Percentiles rank a stretch among this genome's conserved stretches.
phyloP scores from a whole-genome alignment of 768 basidiomycete genomes.

The Lactifluus hygrophoroides region DNA sequence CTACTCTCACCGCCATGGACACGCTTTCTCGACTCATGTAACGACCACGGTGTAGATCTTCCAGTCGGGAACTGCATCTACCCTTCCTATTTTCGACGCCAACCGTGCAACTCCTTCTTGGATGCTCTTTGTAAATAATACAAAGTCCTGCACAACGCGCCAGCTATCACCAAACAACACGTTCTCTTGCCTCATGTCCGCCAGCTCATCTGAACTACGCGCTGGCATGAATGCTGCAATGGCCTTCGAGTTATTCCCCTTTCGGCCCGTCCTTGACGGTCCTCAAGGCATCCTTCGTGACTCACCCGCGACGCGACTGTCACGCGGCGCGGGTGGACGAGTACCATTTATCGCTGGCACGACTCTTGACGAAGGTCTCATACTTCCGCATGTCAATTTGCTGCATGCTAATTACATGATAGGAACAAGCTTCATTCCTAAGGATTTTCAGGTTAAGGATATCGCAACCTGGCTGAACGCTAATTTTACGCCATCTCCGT shows the following conservation, averaged over 20 bases:
- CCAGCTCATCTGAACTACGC: constrained; percentile 17
- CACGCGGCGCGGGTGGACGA: constrained; percentile 28
- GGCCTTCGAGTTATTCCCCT: constrained; percentile 27
- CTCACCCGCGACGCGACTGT: constrained; percentile 29
- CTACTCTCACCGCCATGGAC: not conserved
- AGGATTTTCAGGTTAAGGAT: constrained; percentile 9
- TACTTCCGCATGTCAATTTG: not conserved
- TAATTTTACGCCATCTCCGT: constrained; percentile 15
- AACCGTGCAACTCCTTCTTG: constrained; percentile 30
- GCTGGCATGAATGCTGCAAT: constrained; percentile 21
- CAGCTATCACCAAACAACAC: constrained; percentile 24
- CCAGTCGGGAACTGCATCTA: constrained; percentile 33
- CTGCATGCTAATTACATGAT: not conserved
- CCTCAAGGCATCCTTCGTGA: constrained; percentile 34
- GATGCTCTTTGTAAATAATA: constrained; percentile 32
- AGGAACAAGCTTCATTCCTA: constrained; percentile 33
- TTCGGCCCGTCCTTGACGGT: constrained; percentile 36
- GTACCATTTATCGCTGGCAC: constrained; percentile 41
- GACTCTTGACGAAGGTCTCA: constrained; percentile 39
- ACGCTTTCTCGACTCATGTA: not conserved
- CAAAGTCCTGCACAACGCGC: constrained; percentile 28
- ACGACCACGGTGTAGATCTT: constrained; percentile 30
- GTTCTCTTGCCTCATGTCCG: constrained; percentile 28
- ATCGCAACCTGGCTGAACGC: constrained; percentile 6
- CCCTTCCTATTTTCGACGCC: constrained; percentile 26